A percentile compares a stretch with the other conserved stretches of the same genome.
Evolutionary conservation across 2,329 filamentous ascomycete species (phyloP).

Genomic region (Xylaria hypoxylon): DNA sequence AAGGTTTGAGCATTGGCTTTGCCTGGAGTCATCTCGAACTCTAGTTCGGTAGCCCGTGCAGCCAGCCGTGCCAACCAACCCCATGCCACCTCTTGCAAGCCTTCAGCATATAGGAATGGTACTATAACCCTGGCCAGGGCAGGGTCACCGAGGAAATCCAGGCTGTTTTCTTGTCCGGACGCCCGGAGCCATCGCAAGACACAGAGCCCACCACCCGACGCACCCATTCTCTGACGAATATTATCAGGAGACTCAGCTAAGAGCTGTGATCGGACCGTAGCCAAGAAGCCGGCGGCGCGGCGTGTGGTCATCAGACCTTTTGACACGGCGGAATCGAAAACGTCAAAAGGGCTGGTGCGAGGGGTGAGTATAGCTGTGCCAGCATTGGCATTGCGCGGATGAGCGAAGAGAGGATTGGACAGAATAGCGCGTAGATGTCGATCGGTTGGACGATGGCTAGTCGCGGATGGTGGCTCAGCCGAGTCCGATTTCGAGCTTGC

Average conservation of each 20-base stretch:
- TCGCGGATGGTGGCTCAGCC: conserved; percentile 28
- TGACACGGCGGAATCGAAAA: conserved; percentile 67
- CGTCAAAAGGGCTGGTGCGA: conserved; percentile 62
- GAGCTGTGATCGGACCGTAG: conserved; percentile 59
- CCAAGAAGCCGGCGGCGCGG: conserved; percentile 66
- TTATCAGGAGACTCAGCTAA: conserved; percentile 51
- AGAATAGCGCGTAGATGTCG: conserved; percentile 68
- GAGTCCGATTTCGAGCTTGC: conserved; percentile 1
- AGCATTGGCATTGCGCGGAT: conserved; percentile 39
- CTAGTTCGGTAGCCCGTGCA: conserved; percentile 34
- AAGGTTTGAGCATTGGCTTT: conserved; percentile 48
- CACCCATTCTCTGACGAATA: conserved; percentile 52
- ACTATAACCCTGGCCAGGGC: conserved; percentile 57
- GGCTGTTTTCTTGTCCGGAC: conserved; percentile 59
- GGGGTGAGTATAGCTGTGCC: conserved; percentile 40
- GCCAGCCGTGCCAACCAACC: conserved; percentile 61
- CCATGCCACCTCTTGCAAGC: conserved; percentile 64
- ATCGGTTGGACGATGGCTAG: conserved; percentile 55
- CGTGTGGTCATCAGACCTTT: conserved; percentile 67
- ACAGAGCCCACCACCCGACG: conserved; percentile 59
- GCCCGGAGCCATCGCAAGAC: conserved; percentile 67
- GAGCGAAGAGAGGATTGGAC: conserved; percentile 66
- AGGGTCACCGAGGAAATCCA: conserved; percentile 59
- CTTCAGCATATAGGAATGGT: conserved; percentile 65
- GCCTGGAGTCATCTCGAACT: conserved; percentile 40